A percentile compares a stretch with the other conserved stretches of the same genome.
These are phyloP conservation scores for Pseudogymnoascus sp. DNA, from an alignment of 2,329 filamentous ascomycete genomes.

Conservation along the genomic window DNA sequence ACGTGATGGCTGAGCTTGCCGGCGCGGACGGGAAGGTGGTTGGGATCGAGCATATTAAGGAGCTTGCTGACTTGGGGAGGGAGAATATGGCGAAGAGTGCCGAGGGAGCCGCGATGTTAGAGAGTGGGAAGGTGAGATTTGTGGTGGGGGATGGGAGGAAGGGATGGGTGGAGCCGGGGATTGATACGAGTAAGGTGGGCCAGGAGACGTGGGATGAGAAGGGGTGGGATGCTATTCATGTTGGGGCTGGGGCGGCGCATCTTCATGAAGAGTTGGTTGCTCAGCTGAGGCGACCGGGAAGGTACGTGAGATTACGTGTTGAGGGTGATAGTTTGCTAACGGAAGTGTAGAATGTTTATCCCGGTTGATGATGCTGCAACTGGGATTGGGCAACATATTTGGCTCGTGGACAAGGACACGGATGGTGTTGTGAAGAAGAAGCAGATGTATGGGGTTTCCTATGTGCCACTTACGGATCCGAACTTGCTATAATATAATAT, in stretches of 20 bases:
- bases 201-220: conserved; percentile 37
- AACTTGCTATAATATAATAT: neutral
- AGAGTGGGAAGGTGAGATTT: conserved; percentile 60
- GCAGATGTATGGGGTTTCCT: conserved; percentile 63
- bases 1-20: conserved; percentile 65
- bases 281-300: conserved; percentile 72
- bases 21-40: conserved; percentile 43
- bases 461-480: conserved; percentile 70
- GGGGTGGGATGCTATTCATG: conserved; percentile 89
- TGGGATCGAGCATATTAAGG: conserved; percentile 66
- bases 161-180: conserved; percentile 46
- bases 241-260: conserved; percentile 74
- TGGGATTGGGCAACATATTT: conserved; percentile 56
- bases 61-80: conserved; percentile 54
- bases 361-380: conserved; percentile 54
- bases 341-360: conserved; percentile 57
- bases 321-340: conserved; percentile 13
- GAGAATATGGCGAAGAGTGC: conserved; percentile 58
- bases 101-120: conserved; percentile 53
- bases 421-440: conserved; percentile 53
- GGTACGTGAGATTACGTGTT: conserved; percentile 31
- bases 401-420: conserved; percentile 64
- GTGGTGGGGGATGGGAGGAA: conserved; percentile 66
- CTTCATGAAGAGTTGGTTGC: conserved; percentile 66
- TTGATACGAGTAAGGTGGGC: conserved; percentile 31